A percentile compares a stretch with the other conserved stretches of the same genome.
phyloP scores from a whole-genome alignment of 345 rosid genomes.

The Hypericum androsaemum region DNA sequence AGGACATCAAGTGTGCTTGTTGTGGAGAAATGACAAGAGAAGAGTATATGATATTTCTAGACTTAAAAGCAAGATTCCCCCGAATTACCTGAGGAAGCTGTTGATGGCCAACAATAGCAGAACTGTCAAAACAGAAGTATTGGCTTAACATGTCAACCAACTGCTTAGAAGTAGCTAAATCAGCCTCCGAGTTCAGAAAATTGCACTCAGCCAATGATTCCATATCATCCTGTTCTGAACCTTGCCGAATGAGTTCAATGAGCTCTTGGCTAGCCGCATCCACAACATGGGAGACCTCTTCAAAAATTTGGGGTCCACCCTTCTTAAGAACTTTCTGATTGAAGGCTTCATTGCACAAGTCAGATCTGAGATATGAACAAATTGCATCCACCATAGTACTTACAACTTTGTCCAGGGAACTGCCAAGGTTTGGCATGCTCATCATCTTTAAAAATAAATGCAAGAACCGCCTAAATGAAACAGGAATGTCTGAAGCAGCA shows the following conservation, averaged over 20 bases:
- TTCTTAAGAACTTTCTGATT: slow-evolving; percentile 31
- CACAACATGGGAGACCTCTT: slow-evolving; percentile 33
- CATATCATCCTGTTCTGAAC: slow-evolving; percentile 32
- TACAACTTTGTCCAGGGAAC: slow-evolving; percentile 42
- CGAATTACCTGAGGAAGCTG: slow-evolving; percentile 52
- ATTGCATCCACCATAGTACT: slow-evolving; percentile 42
- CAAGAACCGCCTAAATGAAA: slow-evolving; percentile 66
- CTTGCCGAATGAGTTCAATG: slow-evolving; percentile 33
- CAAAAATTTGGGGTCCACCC: slow-evolving; percentile 31
- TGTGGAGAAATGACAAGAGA: background rate
- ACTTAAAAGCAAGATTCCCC: background rate
- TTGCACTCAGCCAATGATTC: slow-evolving; percentile 27
- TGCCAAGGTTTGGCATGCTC: slow-evolving; percentile 37
- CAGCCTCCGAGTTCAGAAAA: slow-evolving; percentile 46
- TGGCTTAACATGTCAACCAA: slow-evolving; percentile 52
- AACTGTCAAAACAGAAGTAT: slow-evolving; percentile 34
- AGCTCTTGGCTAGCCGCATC: slow-evolving; percentile 47
- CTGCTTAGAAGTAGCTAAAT: slow-evolving; percentile 48
- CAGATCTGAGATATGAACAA: slow-evolving; percentile 42
- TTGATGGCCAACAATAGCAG: slow-evolving; percentile 31
- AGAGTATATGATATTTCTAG: background rate
- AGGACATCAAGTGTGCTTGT: background rate
- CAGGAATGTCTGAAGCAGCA: slow-evolving; percentile 44
- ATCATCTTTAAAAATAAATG: slow-evolving; percentile 51
- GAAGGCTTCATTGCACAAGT: slow-evolving; percentile 25